Base-by-base conservation (phyloP, 257 asterid genomes). In the Jacaranda mimosifolia region DNA sequence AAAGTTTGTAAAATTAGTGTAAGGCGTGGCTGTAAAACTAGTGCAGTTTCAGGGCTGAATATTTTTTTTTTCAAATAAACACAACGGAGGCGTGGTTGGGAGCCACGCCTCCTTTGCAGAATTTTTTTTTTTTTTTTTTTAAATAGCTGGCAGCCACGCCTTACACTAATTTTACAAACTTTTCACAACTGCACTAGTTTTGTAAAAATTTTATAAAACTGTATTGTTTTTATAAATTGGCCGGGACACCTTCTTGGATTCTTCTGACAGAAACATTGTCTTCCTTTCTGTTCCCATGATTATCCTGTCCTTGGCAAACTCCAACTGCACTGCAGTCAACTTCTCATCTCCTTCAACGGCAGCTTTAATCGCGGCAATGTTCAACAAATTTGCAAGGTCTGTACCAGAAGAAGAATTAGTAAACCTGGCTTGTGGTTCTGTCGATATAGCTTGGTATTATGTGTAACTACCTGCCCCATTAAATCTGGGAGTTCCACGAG, bases 401-500 rank as follows among this genome's bases (percentile, higher is more conserved):
- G 91, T 78, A 84, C 4, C 35, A 82, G 40, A 70, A 65, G 13
- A 68, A 71, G 68, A 68, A 51, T 67, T 58, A 76, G 78, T 60
- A 49, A 48, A 52, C 70, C 79, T 78, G 60, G 21, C 65, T 57
- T 17, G 42, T 40, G 49, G 32, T 26, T 26, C 32, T 26, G 32
- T 26, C 32, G 32, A 26, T 26, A 26, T 14, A 59, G 45, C 36
- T 63, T 40, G 14, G 43, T 60, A 78, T 26, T 15, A 11, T 71
- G 49, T 9, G 64, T 38, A 46, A 73, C 88, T 89, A 69, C 99
- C 99, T 91, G 99, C 99, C 58, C 99, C 99, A 73, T 92, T 94
- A 86, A 94, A 94, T 78, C 98, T 97, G 64, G 98, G 98, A 77
- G 99, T 95, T 76, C 98, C 99, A 64, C 99, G 98, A 57, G 99